Conservation (phyloP, 495 filamentous ascomycete genomes). For the Oidiodendron maius region DNA sequence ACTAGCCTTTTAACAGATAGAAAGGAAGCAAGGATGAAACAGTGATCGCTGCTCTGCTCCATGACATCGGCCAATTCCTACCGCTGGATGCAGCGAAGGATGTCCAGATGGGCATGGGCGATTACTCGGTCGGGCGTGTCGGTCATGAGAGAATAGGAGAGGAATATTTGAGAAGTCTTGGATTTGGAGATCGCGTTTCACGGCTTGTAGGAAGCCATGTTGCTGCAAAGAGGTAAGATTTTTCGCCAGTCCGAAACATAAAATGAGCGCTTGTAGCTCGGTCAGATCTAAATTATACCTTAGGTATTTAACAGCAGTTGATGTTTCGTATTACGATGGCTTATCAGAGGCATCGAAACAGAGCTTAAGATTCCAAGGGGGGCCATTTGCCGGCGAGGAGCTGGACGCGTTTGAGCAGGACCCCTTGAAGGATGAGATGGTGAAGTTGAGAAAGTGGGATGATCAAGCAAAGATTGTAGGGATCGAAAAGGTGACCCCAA, state of each 20-base stretch:
- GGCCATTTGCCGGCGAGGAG: conserved; percentile 33
- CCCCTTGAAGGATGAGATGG: conserved; percentile 33
- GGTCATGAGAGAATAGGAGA: conserved; percentile 39
- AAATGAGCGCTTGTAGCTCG: too few species aligned
- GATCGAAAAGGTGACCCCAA: conserved; percentile 25
- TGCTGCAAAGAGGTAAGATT: conserved; percentile 30
- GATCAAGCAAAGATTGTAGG: conserved; percentile 35
- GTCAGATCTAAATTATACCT: too few species aligned
- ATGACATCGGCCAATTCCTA: conserved; percentile 40
- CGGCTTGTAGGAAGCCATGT: conserved; percentile 38
- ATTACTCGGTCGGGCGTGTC: conserved; percentile 33
- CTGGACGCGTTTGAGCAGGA: conserved; percentile 22
- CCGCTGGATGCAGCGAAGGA: conserved; percentile 9
- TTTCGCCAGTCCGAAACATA: too few species aligned
- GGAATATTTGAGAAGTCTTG: conserved; percentile 30
- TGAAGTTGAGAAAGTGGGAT: conserved; percentile 36
- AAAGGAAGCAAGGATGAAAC: conserved; percentile 29
- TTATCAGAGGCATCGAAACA: conserved; percentile 33
- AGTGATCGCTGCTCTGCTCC: conserved; percentile 36
- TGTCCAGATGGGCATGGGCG: not conserved
- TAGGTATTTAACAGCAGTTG: conserved; percentile 34
- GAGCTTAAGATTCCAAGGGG: conserved; percentile 38
- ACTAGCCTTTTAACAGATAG: not conserved
- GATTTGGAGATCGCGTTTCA: conserved; percentile 34
- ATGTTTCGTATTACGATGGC: conserved; percentile 31